These are phyloP conservation scores for Candida berthetii DNA, from an alignment of 805 yeast genomes.

Conservation along the genomic window DNA sequence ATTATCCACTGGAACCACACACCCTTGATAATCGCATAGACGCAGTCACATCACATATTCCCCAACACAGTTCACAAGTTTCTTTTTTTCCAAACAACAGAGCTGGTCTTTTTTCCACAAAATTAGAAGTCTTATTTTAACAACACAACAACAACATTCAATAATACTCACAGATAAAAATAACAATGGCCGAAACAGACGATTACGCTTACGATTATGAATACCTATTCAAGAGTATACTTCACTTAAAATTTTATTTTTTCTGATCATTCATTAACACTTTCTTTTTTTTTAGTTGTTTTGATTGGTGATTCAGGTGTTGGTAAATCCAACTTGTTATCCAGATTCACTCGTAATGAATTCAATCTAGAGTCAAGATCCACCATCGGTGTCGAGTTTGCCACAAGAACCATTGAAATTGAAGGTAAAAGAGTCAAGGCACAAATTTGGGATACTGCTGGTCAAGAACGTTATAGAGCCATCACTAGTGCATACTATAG, in stretches of 20 bases:
- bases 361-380: constrained; percentile 91
- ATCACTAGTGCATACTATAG: constrained; percentile 96
- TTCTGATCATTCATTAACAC: neutral
- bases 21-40: too few relatives aligned
- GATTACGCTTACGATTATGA: constrained; percentile 82
- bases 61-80: too few relatives aligned
- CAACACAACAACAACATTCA: too few relatives aligned
- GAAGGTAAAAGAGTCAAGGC: constrained; percentile 83
- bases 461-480: constrained; percentile 97
- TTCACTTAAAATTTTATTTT: neutral
- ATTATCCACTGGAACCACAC: too few relatives aligned
- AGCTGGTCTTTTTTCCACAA: too few relatives aligned
- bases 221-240: constrained; percentile 73
- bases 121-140: too few relatives aligned
- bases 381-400: constrained; percentile 97
- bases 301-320: constrained; percentile 97
- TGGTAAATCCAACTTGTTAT: constrained; percentile 89
- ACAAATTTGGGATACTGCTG: constrained; percentile 98
- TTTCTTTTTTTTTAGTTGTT: constrained; percentile 45
- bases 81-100: too few relatives aligned
- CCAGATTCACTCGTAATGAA: constrained; percentile 93
- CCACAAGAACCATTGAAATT: constrained; percentile 88
- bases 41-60: too few relatives aligned
- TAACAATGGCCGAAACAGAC: constrained; percentile 31
- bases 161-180: too few relatives aligned